These are phyloP conservation scores for Blakeslea trispora DNA, from an alignment of 371 early-diverging fungal species.

Conservation along the genomic window DNA sequence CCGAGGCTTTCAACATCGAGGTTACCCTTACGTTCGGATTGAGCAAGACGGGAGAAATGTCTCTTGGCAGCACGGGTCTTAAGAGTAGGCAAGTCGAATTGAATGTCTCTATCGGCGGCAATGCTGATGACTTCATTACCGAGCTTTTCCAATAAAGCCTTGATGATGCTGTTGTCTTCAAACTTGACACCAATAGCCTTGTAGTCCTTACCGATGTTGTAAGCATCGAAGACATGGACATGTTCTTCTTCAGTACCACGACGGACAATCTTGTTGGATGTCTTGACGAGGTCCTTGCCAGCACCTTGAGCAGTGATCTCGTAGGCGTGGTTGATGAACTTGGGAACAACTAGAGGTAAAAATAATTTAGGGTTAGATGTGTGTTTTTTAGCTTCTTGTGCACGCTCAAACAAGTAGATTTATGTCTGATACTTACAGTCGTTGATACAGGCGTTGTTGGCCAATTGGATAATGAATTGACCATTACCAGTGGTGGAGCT, in stretches of 20 bases:
- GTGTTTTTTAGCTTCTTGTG: neutral
- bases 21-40: slow-evolving; percentile 2
- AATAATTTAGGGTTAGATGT: neutral
- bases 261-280: slow-evolving; percentile 9
- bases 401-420: neutral
- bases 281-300: slow-evolving; percentile 6
- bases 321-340: slow-evolving; percentile 27
- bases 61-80: slow-evolving; percentile 15
- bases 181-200: slow-evolving; percentile 33
- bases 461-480: slow-evolving; percentile 22
- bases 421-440: slow-evolving; percentile 24
- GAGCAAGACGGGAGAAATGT: slow-evolving; percentile 22
- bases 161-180: slow-evolving; percentile 19
- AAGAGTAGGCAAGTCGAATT: slow-evolving; percentile 29
- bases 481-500: slow-evolving; percentile 4
- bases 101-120: slow-evolving; percentile 36
- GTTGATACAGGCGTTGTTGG: slow-evolving; percentile 19
- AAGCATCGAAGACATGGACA: slow-evolving; percentile 24
- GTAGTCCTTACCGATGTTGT: slow-evolving; percentile 25
- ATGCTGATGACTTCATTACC: slow-evolving; percentile 22
- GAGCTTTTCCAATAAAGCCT: slow-evolving; percentile 9
- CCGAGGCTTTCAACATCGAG: slow-evolving; percentile 3
- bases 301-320: slow-evolving; percentile 14
- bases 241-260: slow-evolving; percentile 12
- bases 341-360: slow-evolving; percentile 17